Percentiles rank a stretch among this genome's conserved stretches.
Conservation (phyloP, 495 filamentous ascomycete genomes). For the Aspergillus conjunctus region DNA sequence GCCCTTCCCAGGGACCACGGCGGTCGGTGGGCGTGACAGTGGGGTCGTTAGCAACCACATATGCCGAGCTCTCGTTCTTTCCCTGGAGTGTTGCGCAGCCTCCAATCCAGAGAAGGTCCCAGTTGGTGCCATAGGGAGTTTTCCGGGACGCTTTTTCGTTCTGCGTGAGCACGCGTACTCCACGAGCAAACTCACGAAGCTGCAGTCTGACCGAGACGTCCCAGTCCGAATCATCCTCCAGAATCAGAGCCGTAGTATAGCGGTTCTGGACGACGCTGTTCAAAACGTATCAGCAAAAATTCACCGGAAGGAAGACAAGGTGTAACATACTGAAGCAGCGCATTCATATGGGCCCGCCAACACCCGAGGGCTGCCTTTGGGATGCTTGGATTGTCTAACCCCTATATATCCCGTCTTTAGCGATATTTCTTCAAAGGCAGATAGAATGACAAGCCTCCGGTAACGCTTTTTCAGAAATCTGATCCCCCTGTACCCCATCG, state of each 20-base stretch:
- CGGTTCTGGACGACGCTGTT: slow-evolving; percentile 43
- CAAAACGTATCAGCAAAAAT: neutral
- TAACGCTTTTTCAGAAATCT: slow-evolving; percentile 29
- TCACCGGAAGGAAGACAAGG: neutral
- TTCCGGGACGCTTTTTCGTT: slow-evolving; percentile 34
- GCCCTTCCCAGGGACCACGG: slow-evolving; percentile 24
- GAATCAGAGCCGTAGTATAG: slow-evolving; percentile 52
- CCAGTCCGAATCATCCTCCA: slow-evolving; percentile 64
- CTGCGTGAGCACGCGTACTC: slow-evolving; percentile 30
- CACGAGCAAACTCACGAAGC: slow-evolving; percentile 49
- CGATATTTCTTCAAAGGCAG: neutral
- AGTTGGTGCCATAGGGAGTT: slow-evolving; percentile 58
- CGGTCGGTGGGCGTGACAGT: slow-evolving; percentile 25
- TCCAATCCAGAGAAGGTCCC: slow-evolving; percentile 60
- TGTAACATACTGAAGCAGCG: slow-evolving; percentile 29
- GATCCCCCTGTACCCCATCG: slow-evolving; percentile 42
- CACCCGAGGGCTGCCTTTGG: slow-evolving; percentile 23
- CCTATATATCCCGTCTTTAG: neutral
- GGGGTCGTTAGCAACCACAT: slow-evolving; percentile 37
- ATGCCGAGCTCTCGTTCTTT: slow-evolving; percentile 29
- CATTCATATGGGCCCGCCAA: slow-evolving; percentile 48
- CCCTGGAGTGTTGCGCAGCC: slow-evolving; percentile 44
- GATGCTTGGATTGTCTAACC: slow-evolving; percentile 11
- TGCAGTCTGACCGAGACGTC: slow-evolving; percentile 54
- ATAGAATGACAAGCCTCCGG: slow-evolving; percentile 20